These are phyloP conservation scores for Gossypium trilobum DNA, from an alignment of 441 rosid species.

Conservation along the genomic window DNA sequence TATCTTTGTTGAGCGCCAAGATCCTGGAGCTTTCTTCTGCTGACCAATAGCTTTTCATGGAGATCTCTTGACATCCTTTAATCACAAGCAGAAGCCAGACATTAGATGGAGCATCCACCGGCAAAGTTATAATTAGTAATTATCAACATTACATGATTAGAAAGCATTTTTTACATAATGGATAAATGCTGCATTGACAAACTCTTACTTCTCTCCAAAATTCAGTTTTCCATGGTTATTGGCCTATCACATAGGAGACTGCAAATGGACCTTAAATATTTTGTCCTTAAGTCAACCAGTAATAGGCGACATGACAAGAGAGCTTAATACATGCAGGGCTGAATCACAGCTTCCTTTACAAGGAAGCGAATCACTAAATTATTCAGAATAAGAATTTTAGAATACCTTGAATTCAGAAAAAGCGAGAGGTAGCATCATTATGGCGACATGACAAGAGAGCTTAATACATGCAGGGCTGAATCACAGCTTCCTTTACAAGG, in stretches of 20 bases:
- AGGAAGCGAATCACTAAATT: too few relatives aligned
- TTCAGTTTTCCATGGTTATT: not conserved
- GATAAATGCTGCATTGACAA: not conserved
- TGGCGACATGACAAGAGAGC: not conserved
- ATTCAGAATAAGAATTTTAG: too few relatives aligned
- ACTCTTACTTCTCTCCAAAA: not conserved
- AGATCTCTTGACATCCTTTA: slow-evolving; percentile 57
- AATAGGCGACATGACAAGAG: not conserved
- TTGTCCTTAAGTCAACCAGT: not conserved
- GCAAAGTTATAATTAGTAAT: not conserved
- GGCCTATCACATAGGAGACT: not conserved
- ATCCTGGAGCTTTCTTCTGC: slow-evolving; percentile 44
- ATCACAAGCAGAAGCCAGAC: slow-evolving; percentile 14
- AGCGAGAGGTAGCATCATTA: too few relatives aligned
- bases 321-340: not conserved
- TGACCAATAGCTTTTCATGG: slow-evolving; percentile 40
- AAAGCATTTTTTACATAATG: not conserved
- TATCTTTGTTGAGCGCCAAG: slow-evolving; percentile 39
- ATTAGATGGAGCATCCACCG: slow-evolving; percentile 14
- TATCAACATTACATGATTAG: not conserved
- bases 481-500: not conserved
- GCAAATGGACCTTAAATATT: not conserved
- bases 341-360: not conserved
- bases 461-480: not conserved
- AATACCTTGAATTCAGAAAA: too few relatives aligned